These are phyloP conservation scores for Huntiella decipiens DNA, from an alignment of 2,329 filamentous ascomycete genomes.

Conservation along the genomic window DNA sequence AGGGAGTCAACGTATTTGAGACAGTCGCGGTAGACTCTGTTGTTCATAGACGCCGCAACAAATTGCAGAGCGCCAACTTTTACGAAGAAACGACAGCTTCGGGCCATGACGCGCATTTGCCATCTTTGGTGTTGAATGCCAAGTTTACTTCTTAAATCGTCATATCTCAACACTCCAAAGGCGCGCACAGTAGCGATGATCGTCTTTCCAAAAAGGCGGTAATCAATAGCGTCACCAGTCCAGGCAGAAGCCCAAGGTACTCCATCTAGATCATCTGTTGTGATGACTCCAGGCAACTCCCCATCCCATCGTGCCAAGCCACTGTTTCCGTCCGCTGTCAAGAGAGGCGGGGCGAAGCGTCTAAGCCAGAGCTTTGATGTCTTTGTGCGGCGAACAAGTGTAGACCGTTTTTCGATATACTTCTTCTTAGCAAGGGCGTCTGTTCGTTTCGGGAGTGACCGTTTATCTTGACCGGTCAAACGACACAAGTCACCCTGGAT, in stretches of 20 bases:
- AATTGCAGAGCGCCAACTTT: conserved; percentile 36
- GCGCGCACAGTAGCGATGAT: conserved; percentile 38
- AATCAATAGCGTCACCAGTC: conserved; percentile 40
- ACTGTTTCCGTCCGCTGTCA: conserved; percentile 15
- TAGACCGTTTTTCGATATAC: conserved; percentile 41
- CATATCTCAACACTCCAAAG: conserved; percentile 38
- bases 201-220: conserved; percentile 35
- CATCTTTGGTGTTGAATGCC: conserved; percentile 34
- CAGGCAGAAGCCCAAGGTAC: conserved; percentile 37
- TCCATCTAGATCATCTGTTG: conserved; percentile 29
- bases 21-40: conserved; percentile 40
- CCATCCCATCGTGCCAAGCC: conserved; percentile 13
- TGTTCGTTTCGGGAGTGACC: conserved; percentile 42
- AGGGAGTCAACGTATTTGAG: conserved; percentile 39
- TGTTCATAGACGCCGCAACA: conserved; percentile 34
- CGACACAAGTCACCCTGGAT: conserved; percentile 40
- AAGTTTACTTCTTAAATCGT: conserved; percentile 38
- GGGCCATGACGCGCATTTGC: conserved; percentile 41
- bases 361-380: conserved; percentile 45
- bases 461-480: conserved; percentile 41
- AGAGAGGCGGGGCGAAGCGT: conserved; percentile 30
- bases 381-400: conserved; percentile 37
- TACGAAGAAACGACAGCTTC: conserved; percentile 38
- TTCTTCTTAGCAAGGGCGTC: conserved; percentile 39
- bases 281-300: conserved; percentile 10